Conservation (phyloP, 805 yeast species). For the Limtongozyma cylindracea region DNA sequence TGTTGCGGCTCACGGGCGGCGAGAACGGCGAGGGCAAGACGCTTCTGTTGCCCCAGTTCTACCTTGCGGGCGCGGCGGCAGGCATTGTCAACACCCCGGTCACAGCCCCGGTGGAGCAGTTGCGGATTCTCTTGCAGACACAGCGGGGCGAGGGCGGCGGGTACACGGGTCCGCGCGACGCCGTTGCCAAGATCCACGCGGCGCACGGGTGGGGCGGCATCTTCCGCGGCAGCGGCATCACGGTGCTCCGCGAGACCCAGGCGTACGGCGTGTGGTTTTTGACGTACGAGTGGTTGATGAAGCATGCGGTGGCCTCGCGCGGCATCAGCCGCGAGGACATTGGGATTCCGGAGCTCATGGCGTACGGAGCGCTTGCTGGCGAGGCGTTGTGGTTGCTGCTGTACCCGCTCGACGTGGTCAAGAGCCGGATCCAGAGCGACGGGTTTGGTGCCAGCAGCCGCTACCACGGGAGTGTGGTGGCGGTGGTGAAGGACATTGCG, state of each 20-base stretch:
- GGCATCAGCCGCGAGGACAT: slow-evolving; percentile 19
- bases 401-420: slow-evolving; percentile 25
- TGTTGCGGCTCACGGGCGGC: slow-evolving; percentile 5
- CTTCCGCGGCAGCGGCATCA: slow-evolving; percentile 27
- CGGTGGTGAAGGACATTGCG: slow-evolving; percentile 15
- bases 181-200: slow-evolving; percentile 15
- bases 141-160: too few species aligned
- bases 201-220: slow-evolving; percentile 22
- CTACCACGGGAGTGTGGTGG: slow-evolving; percentile 13
- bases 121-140: slow-evolving; percentile 29
- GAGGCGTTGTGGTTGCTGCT: slow-evolving; percentile 35
- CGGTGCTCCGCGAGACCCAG: slow-evolving; percentile 34
- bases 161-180: too few species aligned
- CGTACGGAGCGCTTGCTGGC: slow-evolving; percentile 43
- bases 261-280: slow-evolving; percentile 59
- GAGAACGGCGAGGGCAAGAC: slow-evolving; percentile 4
- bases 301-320: slow-evolving; percentile 9
- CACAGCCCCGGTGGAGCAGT: slow-evolving; percentile 40
- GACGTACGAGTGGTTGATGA: slow-evolving; percentile 31
- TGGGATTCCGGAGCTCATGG: slow-evolving; percentile 26
- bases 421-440: slow-evolving; percentile 27
- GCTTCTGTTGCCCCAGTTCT: slow-evolving; percentile 26
- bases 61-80: slow-evolving; percentile 37
- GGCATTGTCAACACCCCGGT: slow-evolving; percentile 42
- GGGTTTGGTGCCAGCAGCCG: slow-evolving; percentile 15